Conservation (phyloP, 2,329 filamentous ascomycete species). For the Leptographium wingfieldii region DNA sequence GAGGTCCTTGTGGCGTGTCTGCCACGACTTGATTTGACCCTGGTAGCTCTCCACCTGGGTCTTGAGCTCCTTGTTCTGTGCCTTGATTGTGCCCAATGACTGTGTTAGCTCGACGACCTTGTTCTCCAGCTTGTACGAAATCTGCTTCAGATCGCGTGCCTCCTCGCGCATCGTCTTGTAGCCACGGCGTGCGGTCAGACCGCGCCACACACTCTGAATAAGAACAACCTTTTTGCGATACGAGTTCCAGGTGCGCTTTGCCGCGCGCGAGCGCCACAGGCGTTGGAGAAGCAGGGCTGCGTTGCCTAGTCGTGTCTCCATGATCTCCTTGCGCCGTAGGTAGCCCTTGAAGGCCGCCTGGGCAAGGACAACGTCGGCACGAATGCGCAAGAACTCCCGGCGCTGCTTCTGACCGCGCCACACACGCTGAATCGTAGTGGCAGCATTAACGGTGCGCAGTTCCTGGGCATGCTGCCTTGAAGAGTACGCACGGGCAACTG, state of each 20-base stretch:
- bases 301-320: constrained; percentile 88
- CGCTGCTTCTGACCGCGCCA: constrained; percentile 90
- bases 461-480: constrained; percentile 70
- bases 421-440: constrained; percentile 86
- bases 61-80: constrained; percentile 81
- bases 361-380: constrained; percentile 74
- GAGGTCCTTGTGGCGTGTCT: constrained; percentile 78
- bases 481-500: constrained; percentile 62
- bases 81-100: constrained; percentile 79
- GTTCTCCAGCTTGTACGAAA: constrained; percentile 98
- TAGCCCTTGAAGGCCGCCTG: constrained; percentile 88
- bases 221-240: constrained; percentile 84
- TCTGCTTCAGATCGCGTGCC: constrained; percentile 95
- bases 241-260: constrained; percentile 69
- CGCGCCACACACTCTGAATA: constrained; percentile 88
- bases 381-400: constrained; percentile 64
- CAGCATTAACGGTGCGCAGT: constrained; percentile 69
- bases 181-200: constrained; percentile 61
- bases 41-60: constrained; percentile 93
- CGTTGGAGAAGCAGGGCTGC: constrained; percentile 85
- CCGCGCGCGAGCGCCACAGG: constrained; percentile 70
- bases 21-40: constrained; percentile 90
- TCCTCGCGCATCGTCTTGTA: constrained; percentile 93
- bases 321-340: constrained; percentile 77
- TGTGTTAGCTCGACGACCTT: constrained; percentile 98